phyloP scores from a whole-genome alignment of 345 rosid species.

The Pistacia integerrima region DNA sequence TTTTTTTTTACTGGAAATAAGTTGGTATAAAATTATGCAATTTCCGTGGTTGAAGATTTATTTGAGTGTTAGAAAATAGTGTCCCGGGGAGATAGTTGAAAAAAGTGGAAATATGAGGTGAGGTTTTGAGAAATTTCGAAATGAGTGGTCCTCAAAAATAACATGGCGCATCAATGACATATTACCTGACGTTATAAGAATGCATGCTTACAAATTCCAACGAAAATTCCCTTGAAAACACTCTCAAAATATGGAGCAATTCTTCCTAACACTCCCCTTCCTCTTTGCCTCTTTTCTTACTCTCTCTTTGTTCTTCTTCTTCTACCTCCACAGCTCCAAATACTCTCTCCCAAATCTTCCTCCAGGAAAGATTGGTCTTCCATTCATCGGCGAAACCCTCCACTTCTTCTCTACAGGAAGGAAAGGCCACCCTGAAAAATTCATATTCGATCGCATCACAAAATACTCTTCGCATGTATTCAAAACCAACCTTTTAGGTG shows the following conservation, averaged over 20 bases:
- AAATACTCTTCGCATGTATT: slow-evolving; percentile 33
- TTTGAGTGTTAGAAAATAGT: too few relatives aligned
- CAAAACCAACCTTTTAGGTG: slow-evolving; percentile 35
- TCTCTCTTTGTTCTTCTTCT: slow-evolving; percentile 14
- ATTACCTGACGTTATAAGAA: too few relatives aligned
- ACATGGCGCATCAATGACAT: too few relatives aligned
- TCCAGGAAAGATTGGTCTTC: slow-evolving; percentile 37
- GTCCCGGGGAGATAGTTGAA: too few relatives aligned
- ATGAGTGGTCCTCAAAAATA: too few relatives aligned
- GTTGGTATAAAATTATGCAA: too few relatives aligned
- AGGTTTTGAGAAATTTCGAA: too few relatives aligned
- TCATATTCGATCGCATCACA: slow-evolving; percentile 35
- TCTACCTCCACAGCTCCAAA: slow-evolving; percentile 25
- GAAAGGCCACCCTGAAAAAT: slow-evolving; percentile 42
- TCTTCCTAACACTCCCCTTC: slow-evolving; percentile 9
- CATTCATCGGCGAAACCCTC: slow-evolving; percentile 39
- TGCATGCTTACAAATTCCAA: too few relatives aligned
- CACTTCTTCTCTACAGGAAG: slow-evolving; percentile 38
- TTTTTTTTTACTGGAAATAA: too few relatives aligned
- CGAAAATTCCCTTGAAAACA: neutral
- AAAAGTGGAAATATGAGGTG: too few relatives aligned
- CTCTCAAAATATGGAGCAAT: neutral
- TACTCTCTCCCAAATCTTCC: slow-evolving; percentile 34
- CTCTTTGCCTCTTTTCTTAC: slow-evolving; percentile 20
- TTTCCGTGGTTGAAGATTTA: too few relatives aligned